These are phyloP conservation scores for Rhodotorula sp. DNA, from an alignment of 1,284 basidiomycete genomes.

Conservation along the genomic window DNA sequence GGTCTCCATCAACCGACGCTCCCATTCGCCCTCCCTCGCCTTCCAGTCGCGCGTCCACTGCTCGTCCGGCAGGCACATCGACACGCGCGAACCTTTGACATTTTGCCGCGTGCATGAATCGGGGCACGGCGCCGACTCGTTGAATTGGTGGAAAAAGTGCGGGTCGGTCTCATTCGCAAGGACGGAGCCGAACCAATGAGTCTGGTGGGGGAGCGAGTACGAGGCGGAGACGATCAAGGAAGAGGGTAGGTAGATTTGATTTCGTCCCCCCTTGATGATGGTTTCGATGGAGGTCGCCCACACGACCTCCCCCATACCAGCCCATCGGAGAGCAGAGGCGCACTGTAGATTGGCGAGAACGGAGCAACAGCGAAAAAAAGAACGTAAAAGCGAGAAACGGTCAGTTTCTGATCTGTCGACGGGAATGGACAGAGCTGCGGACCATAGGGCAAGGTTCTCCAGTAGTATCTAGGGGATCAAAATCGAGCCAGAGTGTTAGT, in stretches of 20 bases:
- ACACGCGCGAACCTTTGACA: slow-evolving; percentile 7
- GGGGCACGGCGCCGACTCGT: slow-evolving; percentile 43
- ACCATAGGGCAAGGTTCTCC: slow-evolving; percentile 43
- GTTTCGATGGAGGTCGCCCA: slow-evolving; percentile 43
- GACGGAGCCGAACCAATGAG: slow-evolving; percentile 41
- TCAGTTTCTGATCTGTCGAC: background rate
- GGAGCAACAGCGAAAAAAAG: background rate
- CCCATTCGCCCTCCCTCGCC: slow-evolving; percentile 23
- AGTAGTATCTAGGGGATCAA: slow-evolving; percentile 15
- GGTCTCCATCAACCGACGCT: slow-evolving; percentile 17
- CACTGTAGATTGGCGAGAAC: slow-evolving; percentile 24
- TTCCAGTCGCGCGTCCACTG: slow-evolving; percentile 25
- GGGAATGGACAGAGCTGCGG: background rate
- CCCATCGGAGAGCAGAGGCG: slow-evolving; percentile 42
- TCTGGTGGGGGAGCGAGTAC: slow-evolving; percentile 41
- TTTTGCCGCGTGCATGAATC: slow-evolving; percentile 11
- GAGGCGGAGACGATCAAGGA: slow-evolving; percentile 41
- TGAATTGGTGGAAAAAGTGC: slow-evolving; percentile 42
- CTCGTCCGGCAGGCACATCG: slow-evolving; percentile 6
- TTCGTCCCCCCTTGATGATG: slow-evolving; percentile 39
- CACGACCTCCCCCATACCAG: slow-evolving; percentile 43
- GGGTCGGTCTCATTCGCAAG: slow-evolving; percentile 42
- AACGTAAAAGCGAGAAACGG: background rate
- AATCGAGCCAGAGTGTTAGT: background rate
- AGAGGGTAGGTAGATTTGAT: slow-evolving; percentile 45